Evolutionary conservation across 2,329 filamentous ascomycete species (phyloP), one percentile per base, ranked within the genome.

Genomic region (Penicillium sp.): DNA sequence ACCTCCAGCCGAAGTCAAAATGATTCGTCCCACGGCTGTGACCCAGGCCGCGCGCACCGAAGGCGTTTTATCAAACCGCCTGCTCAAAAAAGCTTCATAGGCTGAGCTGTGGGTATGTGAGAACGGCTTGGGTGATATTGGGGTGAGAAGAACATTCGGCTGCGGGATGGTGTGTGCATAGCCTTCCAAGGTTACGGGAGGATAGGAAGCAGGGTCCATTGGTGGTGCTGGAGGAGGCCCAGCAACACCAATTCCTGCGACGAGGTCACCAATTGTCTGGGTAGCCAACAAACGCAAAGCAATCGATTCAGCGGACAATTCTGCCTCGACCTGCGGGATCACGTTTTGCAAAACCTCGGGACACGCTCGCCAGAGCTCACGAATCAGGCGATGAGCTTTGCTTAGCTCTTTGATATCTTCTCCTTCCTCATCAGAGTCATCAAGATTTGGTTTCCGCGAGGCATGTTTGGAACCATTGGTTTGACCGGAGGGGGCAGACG

Each of bases 211-310:
- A 9, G 90, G 85, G 55, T 95, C 87, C 56, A 95, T 74, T 1
- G 71, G 64, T 7, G 83, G 77, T 5, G 79, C 68, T 10, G 84
- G 77, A 11, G 89, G 87, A 38, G 86, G 85, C 0, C 90, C 90
- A 44, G 89, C 87, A 44, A 90, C 85, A 33, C 90, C 90, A 59
- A 96, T 93, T 4, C 90, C 90, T 27, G 90, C 83, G 16, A 93
- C 84, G 73, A 98, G 89, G 58, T 96, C 90, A 36, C 93, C 92
- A 26, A 98, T 78, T 0, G 92, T 95, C 63, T 96, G 87, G 0
- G 90, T 94, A 2, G 90, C 90, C 40, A 98, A 75, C 42, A 86
- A 76, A 36, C 92, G 84, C 38, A 98, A 70, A 51, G 92, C 81
- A 2, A 89, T 74, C 43, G 93, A 93, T 58, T 98, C 92, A 0